Base-by-base conservation (phyloP, 768 basidiomycete genomes). In the Pleurotus platypus region DNA sequence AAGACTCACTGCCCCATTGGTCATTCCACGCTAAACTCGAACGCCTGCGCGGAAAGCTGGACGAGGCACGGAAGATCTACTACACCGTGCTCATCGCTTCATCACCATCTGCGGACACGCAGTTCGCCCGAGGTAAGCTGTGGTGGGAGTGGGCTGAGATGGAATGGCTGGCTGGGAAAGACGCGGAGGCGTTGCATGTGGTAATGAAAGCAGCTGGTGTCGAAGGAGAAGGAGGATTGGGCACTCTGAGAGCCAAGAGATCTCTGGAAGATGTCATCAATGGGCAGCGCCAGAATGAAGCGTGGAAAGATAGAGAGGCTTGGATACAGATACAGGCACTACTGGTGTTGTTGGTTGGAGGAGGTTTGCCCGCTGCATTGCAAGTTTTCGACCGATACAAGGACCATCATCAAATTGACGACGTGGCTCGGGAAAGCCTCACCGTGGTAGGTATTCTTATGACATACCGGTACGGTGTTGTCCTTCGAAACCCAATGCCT, bases 101-200 rank as follows among this genome's bases (percentile, higher is more conserved):
- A 12, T 73, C 82, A 1, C 71, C 75, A 2, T 69, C 72, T 22
- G 51, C 69, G 13, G 64, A 69, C 5, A 69, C 67, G 9, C 69
- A 71, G 30, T 64, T 65, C 4, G 78, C 74, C 30, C 64, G 70
- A 13, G 73, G 78, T 18, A 68, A 67, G 56, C 66, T 93, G 59
- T 93, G 88, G 88, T 91, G 85, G 84, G 82, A 86, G 62, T 93
- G 90, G 89, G 87, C 86, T 1, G 86, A 93, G 63, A 80, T 90
- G 79, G 90, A 92, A 68, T 94, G 91, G 91, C 66, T 90, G 9
- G 67, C 73, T 12, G 79, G 83, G 1, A 62, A 77, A 30, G 65
- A 72, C 16, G 78, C 82, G 30, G 74, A 78, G 35, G 78, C 86
- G 12, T 66, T 83, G 38, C 71, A 76, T 37, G 75, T 88, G 30